Base-by-base conservation (phyloP, 805 yeast genomes). In the Kazachstania martiniae region DNA sequence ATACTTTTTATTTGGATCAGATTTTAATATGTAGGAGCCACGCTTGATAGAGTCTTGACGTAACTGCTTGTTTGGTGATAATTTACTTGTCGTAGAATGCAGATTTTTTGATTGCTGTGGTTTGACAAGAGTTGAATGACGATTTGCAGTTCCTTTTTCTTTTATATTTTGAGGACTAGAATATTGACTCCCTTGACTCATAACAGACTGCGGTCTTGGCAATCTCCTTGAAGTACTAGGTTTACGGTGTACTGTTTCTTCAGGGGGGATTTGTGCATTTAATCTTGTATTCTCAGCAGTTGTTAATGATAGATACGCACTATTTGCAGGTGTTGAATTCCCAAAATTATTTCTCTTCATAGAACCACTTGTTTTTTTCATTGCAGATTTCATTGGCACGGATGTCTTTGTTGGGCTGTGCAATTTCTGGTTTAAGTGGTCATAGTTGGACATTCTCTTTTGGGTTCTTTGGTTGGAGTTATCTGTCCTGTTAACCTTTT, bases 251-350 rank as follows among this genome's bases (percentile, higher is more conserved):
- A 33, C 28, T 5, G 33, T 8, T 4, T 18, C 18, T 23, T 58
- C 58, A n/a, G 59, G 47, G 5, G 75, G 65, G 47, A 73, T 51
- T 38, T 69, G 68, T 1, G 89, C 79, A 55, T 81, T 81, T 35
- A 78, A 49, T 37, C 86, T 65, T 0, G 91, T 81, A 51, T 81
- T 81, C 47, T 80, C 86, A 1, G 87, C 87, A 0, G 91, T 81
- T 1, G 87, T 68, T 33, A 77, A 55, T 0, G 83, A 74, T 27
- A 78, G 48, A 44, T 78, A 78, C 0, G 82, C 85, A 37, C 67
- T 69, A 18, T 70, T 70, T 0, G 83, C 82, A 2, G 79, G 63
- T 4, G 61, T 50, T 12, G 32, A 27, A 22, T 40, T 39, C 7
- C 40, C 18, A 18, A 42, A 38, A 21, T 39, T 33, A 28, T 36